A percentile compares a stretch with the other conserved stretches of the same genome.
Conservation (phyloP, 2,329 filamentous ascomycete species). For the Ophiostoma novo-ulmi region DNA sequence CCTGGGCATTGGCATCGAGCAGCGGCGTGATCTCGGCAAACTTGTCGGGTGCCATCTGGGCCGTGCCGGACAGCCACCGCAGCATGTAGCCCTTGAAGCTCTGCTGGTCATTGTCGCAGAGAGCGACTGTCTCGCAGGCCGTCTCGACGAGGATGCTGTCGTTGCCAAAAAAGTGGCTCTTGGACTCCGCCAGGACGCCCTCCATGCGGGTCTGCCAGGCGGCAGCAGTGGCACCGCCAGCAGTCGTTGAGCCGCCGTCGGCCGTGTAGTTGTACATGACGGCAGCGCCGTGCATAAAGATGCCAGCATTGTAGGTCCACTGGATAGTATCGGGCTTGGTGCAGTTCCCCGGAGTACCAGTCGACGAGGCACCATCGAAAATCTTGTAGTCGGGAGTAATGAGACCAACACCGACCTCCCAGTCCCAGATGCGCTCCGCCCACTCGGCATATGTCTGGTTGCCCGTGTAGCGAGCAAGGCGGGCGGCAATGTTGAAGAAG, state of each 20-base stretch:
- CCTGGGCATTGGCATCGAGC: constrained; percentile 47
- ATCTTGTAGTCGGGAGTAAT: constrained; percentile 53
- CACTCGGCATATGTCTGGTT: constrained; percentile 74
- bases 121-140: constrained; percentile 56
- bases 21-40: constrained; percentile 46
- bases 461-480: constrained; percentile 70
- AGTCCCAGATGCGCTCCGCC: constrained; percentile 66
- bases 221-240: constrained; percentile 33
- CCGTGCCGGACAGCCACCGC: constrained; percentile 58
- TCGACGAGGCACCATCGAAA: constrained; percentile 51
- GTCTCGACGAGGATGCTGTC: constrained; percentile 58
- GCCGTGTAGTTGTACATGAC: constrained; percentile 60
- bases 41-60: constrained; percentile 51
- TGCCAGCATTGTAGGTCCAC: constrained; percentile 66
- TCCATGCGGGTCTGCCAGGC: constrained; percentile 55
- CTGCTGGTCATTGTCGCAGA: constrained; percentile 66
- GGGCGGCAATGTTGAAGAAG: constrained; percentile 64
- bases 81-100: constrained; percentile 72
- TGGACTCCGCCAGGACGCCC: constrained; percentile 51
- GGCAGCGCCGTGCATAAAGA: constrained; percentile 58
- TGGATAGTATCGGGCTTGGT: constrained; percentile 51
- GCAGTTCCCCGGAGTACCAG: constrained; percentile 40
- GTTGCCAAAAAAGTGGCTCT: constrained; percentile 54
- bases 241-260: constrained; percentile 33
- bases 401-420: constrained; percentile 52